Base-by-base conservation (phyloP, 768 basidiomycete species). In the Suillus placidus region DNA sequence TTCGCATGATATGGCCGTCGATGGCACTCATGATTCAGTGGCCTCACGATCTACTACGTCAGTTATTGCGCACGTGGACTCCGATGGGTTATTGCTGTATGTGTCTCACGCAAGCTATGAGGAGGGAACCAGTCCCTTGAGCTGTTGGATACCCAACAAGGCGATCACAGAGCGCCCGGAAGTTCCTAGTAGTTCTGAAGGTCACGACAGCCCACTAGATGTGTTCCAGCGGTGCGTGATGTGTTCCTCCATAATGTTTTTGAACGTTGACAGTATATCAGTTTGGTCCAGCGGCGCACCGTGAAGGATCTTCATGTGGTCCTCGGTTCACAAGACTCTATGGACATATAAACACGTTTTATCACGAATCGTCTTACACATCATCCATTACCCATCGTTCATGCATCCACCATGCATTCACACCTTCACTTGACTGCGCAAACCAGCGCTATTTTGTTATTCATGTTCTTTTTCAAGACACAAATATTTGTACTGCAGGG, bases 61-160 rank as follows among this genome's bases (percentile, higher is more conserved):
- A 2, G 67, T 78, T 23, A 66, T 73, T 8, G 78, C 77, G 5
- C 70, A 75, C 9, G 77, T 93, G 32, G 69, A 76, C 32, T 81
- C 93, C 0, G 93, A 95, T 69, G 93, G 93, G 4, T 73, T 95
- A 56, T 76, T 95, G 13, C 79, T 95, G 42, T 95, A 94, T 71
- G 86, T 93, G 13, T 80, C 89, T 6, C 88, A 90, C 67, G 90
- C 93, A 35, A 87, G 86, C 66, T 95, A 93, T 70, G 94, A 95
- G 72, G 82, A 87, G 12, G 93, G 94, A 1, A 87, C 87, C 61
- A 91, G 87, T 68, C 92, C 92, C 3, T 73, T 94, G 65, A 92
- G 92, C 67, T 90, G 82, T 65, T 93, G 92, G 93, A 82, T 94
- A 51, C 91, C 91, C 3, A 78, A 87, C 56, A 69, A 66, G 9